Base-by-base conservation (phyloP, 805 yeast species). In the Komagataella populi region DNA sequence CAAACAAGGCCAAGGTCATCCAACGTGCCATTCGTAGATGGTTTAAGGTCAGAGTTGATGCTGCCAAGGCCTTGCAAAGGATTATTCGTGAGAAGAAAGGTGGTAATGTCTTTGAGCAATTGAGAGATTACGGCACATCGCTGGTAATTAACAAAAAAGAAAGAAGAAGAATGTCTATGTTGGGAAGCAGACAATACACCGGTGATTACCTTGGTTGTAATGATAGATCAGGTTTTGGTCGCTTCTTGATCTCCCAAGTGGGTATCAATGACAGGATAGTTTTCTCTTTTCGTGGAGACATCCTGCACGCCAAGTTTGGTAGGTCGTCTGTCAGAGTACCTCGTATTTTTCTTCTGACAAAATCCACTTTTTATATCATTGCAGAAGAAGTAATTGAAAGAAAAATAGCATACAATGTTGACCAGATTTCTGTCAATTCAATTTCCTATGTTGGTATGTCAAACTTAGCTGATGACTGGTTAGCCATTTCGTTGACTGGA, bases 1-100 rank as follows among this genome's bases (percentile, higher is more conserved):
- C 88, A 62, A 87, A 87, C 59, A 93, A 93, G 95, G 99, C 99
- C 4, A 90, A 96, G 3, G 80, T 95, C 60, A 91, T 93, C 59
- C 99, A 93, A 72, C 80, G 97, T 57, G 98, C 99, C 3, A 89
- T 97, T 87, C 78, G 99, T 71, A 74, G 87, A 59, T 87, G 84
- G 63, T 70, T 82, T 55, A 82, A 81, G 65, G 76, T 87, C 62
- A 83, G 90, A 69, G 84, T 83, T 52, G 96, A 87, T 60, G 89
- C 95, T 22, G 97, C 96, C 1, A 80, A 77, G 53, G 76, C 74
- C 50, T 80, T 88, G 46, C 97, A 90, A 68, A 76, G 83, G 55
- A 81, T 86, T 48, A 87, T 95, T 84, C 80, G 93, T 65, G 83
- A 78, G 54, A 78, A 81, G 61, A 80, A 75, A 50, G 89, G 86